Evolutionary conservation across 306 rosid genomes (phyloP), one percentile per base, ranked within the genome.

Genomic region (Canavalia ensiformis): DNA sequence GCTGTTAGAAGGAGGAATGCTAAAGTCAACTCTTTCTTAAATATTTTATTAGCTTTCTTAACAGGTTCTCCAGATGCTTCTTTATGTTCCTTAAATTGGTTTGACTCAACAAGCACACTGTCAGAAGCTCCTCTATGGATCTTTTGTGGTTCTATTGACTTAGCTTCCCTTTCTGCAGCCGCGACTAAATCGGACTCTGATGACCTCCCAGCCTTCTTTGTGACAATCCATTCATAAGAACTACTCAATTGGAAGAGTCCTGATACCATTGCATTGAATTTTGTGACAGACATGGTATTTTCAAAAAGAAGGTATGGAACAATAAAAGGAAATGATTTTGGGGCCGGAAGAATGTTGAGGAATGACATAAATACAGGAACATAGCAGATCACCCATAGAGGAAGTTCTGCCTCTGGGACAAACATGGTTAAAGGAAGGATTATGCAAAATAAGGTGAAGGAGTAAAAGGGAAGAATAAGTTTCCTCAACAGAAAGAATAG

Each of bases 381-480:
- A 45, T 92, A 92, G 82, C 93, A 92, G 81, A 92, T 89, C 54
- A 92, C 95, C 95, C 95, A 89, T 4, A 85, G 41, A 52, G 97
- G 97, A 72, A 92, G 97, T 89, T 92, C 91, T n/a, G 93, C 93
- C 86, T 92, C 97, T 0, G 93, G 97, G 64, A 90, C 91, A 52
- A 92, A 92, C 97, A 92, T 92, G 85, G 93, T 89, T 56, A 92
- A 55, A 41, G 97, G 97, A 86, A 92, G 95, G 81, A 92, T 92
- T 85, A 92, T 85, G 85, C 93, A 92, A 84, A 90, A 92, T 78
- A 92, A 64, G 57, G 95, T 90, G 95, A 92, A 92, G 78, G 97
- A 92, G 76, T 92, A 92, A 65, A 90, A 88, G 64, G 97, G 95
- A 79, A 92, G 97, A 77, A 92, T 89, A 7, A 92, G 95, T 77